Percentiles rank a stretch among this genome's conserved stretches.
These are phyloP conservation scores for Coemansia sp. DNA, from an alignment of 192 early-diverging fungal genomes.

Conservation along the genomic window DNA sequence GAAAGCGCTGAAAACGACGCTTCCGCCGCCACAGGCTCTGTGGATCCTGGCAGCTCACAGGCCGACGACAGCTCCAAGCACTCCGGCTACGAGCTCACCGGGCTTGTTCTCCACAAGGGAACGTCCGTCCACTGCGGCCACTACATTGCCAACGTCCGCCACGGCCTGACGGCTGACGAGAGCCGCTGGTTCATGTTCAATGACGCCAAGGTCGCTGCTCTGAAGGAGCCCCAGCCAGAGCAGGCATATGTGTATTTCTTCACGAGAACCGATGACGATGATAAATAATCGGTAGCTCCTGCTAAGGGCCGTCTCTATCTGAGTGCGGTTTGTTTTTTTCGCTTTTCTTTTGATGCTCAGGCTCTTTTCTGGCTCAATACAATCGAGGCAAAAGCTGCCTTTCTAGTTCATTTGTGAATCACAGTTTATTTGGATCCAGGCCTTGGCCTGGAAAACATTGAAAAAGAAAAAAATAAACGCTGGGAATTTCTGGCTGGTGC, in stretches of 20 bases:
- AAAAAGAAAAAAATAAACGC: too few relatives aligned
- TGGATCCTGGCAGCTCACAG: conserved; percentile 22
- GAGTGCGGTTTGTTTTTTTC: too few relatives aligned
- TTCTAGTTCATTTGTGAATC: too few relatives aligned
- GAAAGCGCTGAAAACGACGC: conserved; percentile 3
- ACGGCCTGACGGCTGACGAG: conserved; percentile 49
- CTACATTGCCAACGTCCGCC: conserved; percentile 85
- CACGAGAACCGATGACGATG: conserved; percentile 29
- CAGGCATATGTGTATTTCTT: conserved; percentile 78
- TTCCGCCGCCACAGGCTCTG: background rate
- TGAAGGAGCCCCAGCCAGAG: conserved; percentile 62
- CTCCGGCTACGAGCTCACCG: conserved; percentile 56
- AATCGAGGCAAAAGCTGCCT: too few relatives aligned
- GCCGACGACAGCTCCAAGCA: conserved; percentile 18
- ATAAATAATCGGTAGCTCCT: background rate
- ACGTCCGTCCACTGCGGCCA: conserved; percentile 95
- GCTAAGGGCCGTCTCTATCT: background rate
- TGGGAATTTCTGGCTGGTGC: too few relatives aligned
- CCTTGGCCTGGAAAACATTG: too few relatives aligned
- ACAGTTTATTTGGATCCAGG: too few relatives aligned
- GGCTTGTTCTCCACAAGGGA: conserved; percentile 94
- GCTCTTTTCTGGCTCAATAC: too few relatives aligned
- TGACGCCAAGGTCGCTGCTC: conserved; percentile 89
- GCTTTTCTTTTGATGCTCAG: too few relatives aligned
- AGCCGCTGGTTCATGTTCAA: conserved; percentile 89